phyloP scores from a whole-genome alignment of 2,329 filamentous ascomycete genomes.

The Chaetomium globosum region DNA sequence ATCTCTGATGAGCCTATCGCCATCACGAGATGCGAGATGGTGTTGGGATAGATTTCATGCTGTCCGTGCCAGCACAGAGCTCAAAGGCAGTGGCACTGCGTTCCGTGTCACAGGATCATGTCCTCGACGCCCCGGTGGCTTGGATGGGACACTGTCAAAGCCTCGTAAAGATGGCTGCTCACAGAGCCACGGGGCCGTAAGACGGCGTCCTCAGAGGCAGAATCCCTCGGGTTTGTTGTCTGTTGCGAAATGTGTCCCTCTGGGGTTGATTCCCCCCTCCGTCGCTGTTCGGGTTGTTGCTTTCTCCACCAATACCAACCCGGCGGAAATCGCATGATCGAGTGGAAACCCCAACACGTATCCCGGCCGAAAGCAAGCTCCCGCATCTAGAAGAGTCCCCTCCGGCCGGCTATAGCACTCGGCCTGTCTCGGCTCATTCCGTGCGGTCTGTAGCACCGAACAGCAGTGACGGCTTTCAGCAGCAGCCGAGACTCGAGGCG shows the following conservation, averaged over 20 bases:
- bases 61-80: background rate
- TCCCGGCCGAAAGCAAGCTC: background rate
- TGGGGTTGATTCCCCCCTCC: background rate
- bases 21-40: constrained; percentile 15
- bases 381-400: background rate
- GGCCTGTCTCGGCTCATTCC: constrained; percentile 2
- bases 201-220: background rate
- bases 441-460: background rate
- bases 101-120: background rate
- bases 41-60: background rate
- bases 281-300: constrained; percentile 3
- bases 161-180: background rate
- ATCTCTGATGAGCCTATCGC: background rate
- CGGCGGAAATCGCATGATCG: background rate
- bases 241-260: background rate
- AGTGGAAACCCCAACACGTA: constrained; percentile 3
- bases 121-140: background rate
- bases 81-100: background rate
- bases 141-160: background rate
- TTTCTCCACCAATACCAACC: constrained; percentile 5
- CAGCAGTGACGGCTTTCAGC: background rate
- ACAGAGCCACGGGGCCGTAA: background rate
- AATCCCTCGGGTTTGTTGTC: background rate
- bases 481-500: background rate
- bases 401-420: background rate